phyloP scores from a whole-genome alignment of 495 filamentous ascomycete genomes.

The Neurospora tetraspora region DNA sequence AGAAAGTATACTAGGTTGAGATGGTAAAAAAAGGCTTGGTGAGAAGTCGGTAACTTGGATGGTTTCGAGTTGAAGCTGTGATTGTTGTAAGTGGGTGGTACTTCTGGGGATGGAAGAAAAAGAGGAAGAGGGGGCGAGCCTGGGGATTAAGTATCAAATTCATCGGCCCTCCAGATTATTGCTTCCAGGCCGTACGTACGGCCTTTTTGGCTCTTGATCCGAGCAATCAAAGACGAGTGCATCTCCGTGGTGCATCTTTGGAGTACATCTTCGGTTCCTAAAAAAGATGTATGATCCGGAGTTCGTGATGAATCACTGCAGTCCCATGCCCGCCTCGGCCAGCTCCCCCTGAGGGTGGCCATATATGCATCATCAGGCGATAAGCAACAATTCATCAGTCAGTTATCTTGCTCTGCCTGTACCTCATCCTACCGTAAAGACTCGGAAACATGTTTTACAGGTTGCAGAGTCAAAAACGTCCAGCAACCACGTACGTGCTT shows the following conservation, averaged over 20 bases:
- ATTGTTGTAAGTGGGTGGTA: neutral
- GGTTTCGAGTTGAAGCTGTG: neutral
- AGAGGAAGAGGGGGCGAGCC: neutral
- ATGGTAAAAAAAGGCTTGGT: no score
- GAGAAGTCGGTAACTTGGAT: no score
- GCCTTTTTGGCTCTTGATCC: neutral
- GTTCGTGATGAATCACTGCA: neutral
- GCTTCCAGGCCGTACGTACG: neutral
- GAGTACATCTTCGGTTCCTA: neutral
- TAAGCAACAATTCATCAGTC: neutral
- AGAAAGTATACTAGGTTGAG: no score
- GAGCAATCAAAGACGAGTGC: neutral
- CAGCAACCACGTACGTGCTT: neutral
- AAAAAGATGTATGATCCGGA: neutral
- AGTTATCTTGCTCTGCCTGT: neutral
- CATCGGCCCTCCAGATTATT: neutral
- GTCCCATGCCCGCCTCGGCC: neutral
- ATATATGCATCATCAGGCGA: neutral
- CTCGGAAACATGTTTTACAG: neutral
- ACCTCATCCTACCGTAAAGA: neutral
- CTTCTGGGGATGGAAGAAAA: neutral
- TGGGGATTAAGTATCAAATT: neutral
- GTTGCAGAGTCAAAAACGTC: neutral
- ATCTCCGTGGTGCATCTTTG: neutral
- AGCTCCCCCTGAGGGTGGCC: neutral